Evolutionary conservation across 768 basidiomycete species (phyloP), one percentile per base, ranked within the genome.

Genomic region (Phaffia tasmanica): DNA sequence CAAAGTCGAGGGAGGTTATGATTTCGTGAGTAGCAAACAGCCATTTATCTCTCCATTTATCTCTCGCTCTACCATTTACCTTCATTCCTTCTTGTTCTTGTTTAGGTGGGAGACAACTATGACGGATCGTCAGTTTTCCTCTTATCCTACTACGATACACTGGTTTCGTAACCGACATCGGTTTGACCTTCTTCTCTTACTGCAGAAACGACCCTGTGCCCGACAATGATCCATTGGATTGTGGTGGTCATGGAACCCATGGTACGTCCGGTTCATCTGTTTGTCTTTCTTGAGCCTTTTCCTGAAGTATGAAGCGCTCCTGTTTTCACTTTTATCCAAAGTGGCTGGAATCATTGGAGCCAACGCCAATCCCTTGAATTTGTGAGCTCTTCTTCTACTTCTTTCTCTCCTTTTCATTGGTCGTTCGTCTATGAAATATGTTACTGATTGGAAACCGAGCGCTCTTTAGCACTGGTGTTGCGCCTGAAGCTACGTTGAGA

Each of bases 391-490:
- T n/a, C n/a, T n/a, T n/a, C n/a, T n/a, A n/a, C n/a, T n/a, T n/a
- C n/a, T n/a, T n/a, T n/a, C n/a, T n/a, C n/a, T n/a, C n/a, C n/a
- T n/a, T n/a, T n/a, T n/a, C n/a, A n/a, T n/a, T n/a, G n/a, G n/a
- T n/a, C n/a, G n/a, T n/a, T n/a, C n/a, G n/a, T n/a, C n/a, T n/a
- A n/a, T n/a, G n/a, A n/a, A n/a, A n/a, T n/a, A n/a, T n/a, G n/a
- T n/a, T n/a, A n/a, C n/a, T n/a, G n/a, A n/a, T n/a, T n/a, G n/a
- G n/a, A n/a, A n/a, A n/a, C n/a, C n/a, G n/a, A n/a, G n/a, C n/a
- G n/a, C n/a, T n/a, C n/a, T n/a, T n/a, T n/a, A n/a, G n/a, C 72
- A 83, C 82, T 57, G 87, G 87, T 63, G 85, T 86, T 49, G 86
- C 86, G 2, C 85, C 81, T 65, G 79, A 80, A 1, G 83, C 85